phyloP scores from a whole-genome alignment of 768 basidiomycete species.

The Lepiota subincarnata region DNA sequence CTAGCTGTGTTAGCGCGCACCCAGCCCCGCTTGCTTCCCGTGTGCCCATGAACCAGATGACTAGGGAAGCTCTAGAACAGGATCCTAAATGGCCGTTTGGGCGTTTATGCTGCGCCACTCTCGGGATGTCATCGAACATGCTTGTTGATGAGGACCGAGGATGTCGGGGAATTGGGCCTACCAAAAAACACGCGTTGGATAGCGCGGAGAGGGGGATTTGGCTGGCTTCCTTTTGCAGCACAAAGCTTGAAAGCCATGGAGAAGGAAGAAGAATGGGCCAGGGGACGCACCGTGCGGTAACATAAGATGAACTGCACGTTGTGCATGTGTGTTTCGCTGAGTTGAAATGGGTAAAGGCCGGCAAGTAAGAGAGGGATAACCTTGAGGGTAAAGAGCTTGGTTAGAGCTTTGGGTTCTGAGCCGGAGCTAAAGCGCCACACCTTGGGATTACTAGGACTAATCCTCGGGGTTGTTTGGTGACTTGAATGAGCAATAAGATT shows the following conservation, averaged over 20 bases:
- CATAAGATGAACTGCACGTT: background rate
- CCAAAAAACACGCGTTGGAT: background rate
- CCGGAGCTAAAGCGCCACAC: slow-evolving; percentile 18
- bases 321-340: background rate
- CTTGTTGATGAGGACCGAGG: slow-evolving; percentile 1
- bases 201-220: background rate
- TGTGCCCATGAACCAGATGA: background rate
- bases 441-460: slow-evolving; percentile 14
- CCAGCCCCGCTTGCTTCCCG: too few species aligned
- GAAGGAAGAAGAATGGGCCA: background rate
- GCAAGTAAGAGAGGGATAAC: slow-evolving; percentile 1
- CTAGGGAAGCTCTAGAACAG: background rate
- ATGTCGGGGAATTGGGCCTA: slow-evolving; percentile 1
- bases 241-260: slow-evolving; percentile 1
- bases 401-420: slow-evolving; percentile 7
- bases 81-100: background rate
- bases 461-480: slow-evolving; percentile 13
- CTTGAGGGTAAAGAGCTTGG: slow-evolving; percentile 7
- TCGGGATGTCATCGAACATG: background rate
- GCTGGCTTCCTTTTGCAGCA: background rate
- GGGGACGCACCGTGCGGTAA: background rate
- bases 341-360: slow-evolving; percentile 8
- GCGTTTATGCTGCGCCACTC: background rate
- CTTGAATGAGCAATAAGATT: slow-evolving; percentile 13
- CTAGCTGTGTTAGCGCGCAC: too few species aligned